phyloP scores from a whole-genome alignment of 1,139 yeast genomes.

The Zygoascus sp. region DNA sequence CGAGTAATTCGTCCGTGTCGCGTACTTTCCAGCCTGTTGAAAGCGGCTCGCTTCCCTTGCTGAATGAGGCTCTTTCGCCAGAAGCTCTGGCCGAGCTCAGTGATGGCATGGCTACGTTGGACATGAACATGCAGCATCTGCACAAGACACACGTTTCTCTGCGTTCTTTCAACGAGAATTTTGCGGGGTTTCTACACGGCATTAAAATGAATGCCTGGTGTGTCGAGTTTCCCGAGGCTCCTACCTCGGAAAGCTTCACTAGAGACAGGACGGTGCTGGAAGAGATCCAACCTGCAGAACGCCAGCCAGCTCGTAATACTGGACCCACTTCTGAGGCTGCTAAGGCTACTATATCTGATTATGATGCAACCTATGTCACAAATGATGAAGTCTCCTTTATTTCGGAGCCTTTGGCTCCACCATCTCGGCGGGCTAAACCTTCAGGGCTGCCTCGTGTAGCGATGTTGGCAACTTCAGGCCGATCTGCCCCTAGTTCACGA shows the following conservation, averaged over 20 bases:
- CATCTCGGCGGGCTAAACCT: too few relatives aligned
- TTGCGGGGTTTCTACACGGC: constrained; percentile 60
- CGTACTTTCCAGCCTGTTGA: constrained; percentile 12
- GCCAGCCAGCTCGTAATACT: background rate
- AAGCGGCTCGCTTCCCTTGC: constrained; percentile 19
- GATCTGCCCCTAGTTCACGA: background rate
- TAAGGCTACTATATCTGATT: background rate
- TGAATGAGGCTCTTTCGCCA: constrained; percentile 25
- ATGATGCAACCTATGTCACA: constrained; percentile 20
- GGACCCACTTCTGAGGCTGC: background rate
- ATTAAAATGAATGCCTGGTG: constrained; percentile 67
- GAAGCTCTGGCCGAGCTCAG: constrained; percentile 39
- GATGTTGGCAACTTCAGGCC: background rate
- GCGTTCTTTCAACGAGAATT: constrained; percentile 55
- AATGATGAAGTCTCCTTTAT: constrained; percentile 20
- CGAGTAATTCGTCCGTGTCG: constrained; percentile 23
- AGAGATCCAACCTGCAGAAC: background rate
- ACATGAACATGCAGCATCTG: constrained; percentile 47
- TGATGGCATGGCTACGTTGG: constrained; percentile 53
- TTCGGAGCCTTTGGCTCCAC: constrained; percentile 12
- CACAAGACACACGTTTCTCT: constrained; percentile 49
- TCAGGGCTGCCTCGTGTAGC: constrained; percentile 2
- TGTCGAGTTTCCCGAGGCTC: constrained; percentile 52
- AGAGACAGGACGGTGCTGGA: constrained; percentile 2
- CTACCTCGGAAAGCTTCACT: constrained; percentile 28